Base-by-base conservation (phyloP, 495 filamentous ascomycete genomes). In the Entonaema liquescens region DNA sequence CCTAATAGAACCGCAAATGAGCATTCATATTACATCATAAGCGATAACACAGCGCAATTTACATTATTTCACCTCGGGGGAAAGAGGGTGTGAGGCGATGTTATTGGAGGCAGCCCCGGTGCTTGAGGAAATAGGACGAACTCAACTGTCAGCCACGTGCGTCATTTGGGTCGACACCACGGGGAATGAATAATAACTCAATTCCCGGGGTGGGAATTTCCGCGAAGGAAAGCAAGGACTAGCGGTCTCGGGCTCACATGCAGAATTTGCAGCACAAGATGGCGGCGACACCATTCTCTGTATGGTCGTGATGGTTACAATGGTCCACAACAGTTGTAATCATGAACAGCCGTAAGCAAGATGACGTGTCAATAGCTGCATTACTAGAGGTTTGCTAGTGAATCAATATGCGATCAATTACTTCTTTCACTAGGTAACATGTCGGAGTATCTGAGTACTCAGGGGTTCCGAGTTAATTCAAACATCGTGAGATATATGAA, bases 1-100 rank as follows among this genome's bases (percentile, higher is more conserved):
- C 72, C 72, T 74, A 74, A 62, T 56, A 40, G 59, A 62, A 72
- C 72, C 42, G n/a, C 65, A 62, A 19, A 28, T 53, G 60, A 65
- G 21, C 15, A 53, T 52, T 68, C 31, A 38, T 26, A 59, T 25
- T 23, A 23, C 42, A 60, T 65, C 56, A 31, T 28, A 12, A 38
- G 21, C 28, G n/a, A 21, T 15, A 1, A 15, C 21, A 9, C 23
- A 28, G n/a, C 15, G 25, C 9, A 29, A 29, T 44, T 44, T 44
- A 44, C n/a, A 44, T 44, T 53, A 53, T 53, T 53, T 15, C 19
- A 15, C 21, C 11, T 21, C 47, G 54, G 42, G 19, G n/a, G n/a
- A n/a, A n/a, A n/a, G n/a, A n/a, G 33, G 11, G 2, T 40, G 40
- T 31, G 52, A 68, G 21, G 68, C 68, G n/a, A 61, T 59, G 56